phyloP scores from a whole-genome alignment of 2,329 filamentous ascomycete genomes.

The Penicillium sp. region DNA sequence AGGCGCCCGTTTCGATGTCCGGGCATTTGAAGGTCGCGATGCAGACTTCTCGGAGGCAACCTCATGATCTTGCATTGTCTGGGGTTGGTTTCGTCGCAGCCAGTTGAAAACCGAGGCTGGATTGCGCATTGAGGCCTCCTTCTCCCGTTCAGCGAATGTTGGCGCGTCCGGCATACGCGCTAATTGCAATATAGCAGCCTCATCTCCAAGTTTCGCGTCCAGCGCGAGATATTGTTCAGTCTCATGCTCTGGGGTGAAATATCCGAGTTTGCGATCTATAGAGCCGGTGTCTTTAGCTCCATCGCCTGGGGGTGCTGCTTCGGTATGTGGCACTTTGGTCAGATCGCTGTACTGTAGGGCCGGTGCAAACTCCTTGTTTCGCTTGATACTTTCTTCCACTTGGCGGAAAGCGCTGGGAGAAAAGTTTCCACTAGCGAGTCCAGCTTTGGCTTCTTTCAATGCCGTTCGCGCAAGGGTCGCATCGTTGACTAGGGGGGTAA shows the following conservation, averaged over 20 bases:
- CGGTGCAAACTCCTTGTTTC: constrained; percentile 41
- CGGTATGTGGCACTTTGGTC: constrained; percentile 33
- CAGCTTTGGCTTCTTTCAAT: constrained; percentile 41
- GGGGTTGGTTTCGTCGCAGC: constrained; percentile 80
- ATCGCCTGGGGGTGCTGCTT: constrained; percentile 10
- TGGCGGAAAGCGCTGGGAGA: constrained; percentile 36
- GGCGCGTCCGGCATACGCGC: constrained; percentile 37
- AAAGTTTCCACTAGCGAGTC: constrained; percentile 38
- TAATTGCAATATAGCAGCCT: constrained; percentile 55
- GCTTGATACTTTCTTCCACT: constrained; percentile 41
- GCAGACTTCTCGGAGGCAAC: constrained; percentile 43
- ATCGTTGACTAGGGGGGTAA: constrained; percentile 35
- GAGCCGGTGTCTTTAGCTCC: constrained; percentile 18
- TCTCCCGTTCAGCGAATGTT: constrained; percentile 53
- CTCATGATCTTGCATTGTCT: constrained; percentile 75
- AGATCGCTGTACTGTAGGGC: constrained; percentile 34
- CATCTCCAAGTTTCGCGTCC: constrained; percentile 42
- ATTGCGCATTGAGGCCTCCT: constrained; percentile 65
- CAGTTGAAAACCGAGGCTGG: constrained; percentile 94
- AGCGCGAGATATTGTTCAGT: constrained; percentile 43
- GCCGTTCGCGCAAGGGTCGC: constrained; percentile 33
- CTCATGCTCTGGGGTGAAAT: constrained; percentile 46
- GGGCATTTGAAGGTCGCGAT: constrained; percentile 40
- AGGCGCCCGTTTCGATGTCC: constrained; percentile 43
- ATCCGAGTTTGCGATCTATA: constrained; percentile 40